A percentile compares a stretch with the other conserved stretches of the same genome.
Conservation (phyloP, 345 rosid genomes). For the Eucalyptus brandiana region DNA sequence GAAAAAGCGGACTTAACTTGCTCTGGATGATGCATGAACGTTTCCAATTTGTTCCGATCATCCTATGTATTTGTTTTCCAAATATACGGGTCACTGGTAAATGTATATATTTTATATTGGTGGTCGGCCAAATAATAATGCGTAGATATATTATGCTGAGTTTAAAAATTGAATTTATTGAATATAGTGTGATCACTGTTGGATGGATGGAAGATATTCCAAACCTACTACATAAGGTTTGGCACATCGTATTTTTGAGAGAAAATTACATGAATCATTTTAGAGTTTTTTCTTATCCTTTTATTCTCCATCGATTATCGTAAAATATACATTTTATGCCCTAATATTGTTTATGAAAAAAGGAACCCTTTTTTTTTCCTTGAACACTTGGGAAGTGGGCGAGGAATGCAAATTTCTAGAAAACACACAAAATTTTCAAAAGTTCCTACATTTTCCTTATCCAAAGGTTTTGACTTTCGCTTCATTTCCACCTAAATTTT, state of each 20-base stretch:
- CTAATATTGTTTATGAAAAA: neutral
- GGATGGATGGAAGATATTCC: neutral
- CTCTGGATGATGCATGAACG: neutral
- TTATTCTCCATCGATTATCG: neutral
- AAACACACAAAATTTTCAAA: neutral
- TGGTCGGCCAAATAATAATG: neutral
- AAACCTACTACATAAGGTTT: neutral
- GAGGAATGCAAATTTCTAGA: neutral
- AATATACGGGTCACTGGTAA: rapidly evolving
- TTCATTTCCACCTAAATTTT: neutral
- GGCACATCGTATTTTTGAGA: neutral
- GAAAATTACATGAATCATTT: neutral
- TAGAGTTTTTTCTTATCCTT: neutral
- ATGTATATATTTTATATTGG: neutral
- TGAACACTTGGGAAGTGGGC: neutral
- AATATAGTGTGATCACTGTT: neutral
- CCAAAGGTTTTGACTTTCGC: neutral
- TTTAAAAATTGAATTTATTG: neutral
- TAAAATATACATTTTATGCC: neutral
- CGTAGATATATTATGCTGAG: neutral
- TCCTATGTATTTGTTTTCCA: neutral
- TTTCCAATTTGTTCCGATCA: neutral
- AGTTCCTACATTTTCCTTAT: neutral
- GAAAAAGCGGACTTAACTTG: neutral
- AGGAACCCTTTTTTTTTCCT: neutral